Evolutionary conservation across 2,329 filamentous ascomycete species (phyloP), one percentile per base, ranked within the genome.

Genomic region (Venturia pyrina): DNA sequence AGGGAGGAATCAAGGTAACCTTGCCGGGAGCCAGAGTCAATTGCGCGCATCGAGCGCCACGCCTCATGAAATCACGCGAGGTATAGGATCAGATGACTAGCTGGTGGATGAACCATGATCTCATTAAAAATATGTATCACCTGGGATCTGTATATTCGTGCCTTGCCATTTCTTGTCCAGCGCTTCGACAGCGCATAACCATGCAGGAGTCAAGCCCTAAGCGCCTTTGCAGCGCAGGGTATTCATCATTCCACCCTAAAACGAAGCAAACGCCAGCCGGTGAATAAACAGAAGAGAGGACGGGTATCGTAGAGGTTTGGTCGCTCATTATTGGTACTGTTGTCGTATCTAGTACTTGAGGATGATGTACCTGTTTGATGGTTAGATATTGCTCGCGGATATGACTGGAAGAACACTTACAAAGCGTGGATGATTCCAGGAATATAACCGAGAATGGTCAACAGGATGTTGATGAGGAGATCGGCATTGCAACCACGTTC

Each of bases 391-490:
- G 40, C 59, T 46, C 63, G 32, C 10, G 67, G 63, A 65, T 56
- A 50, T 37, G 17, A 28, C 46, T n/a, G n/a, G n/a, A n/a, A n/a
- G 40, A 17, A n/a, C 50, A 85, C 86, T 70, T 86, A 96, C 81
- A 96, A 80, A 68, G 92, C 92, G 82, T 96, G 92, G 78, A 96
- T 91, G 81, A 96, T 93, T 78, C 91, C 90, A 70, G 89, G 89
- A 73, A 93, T 84, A 78, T 80, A 78, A 74, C 76, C 87, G 71
- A 91, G 82, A 72, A 91, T 86, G 72, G 91, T 96, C 79, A 96
- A 81, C 74, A 92, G 84, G 78, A 96, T 90, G 87, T 67, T 62
- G 63, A 66, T 67, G 79, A 93, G 82, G 74, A 96, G 82, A 76
- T 96, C 90, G 71, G 88, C 86, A 75, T 88, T 88, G 81, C 92